Conservation (phyloP, 371 early-diverging fungal species). For the Blastocladiella emersonii region DNA sequence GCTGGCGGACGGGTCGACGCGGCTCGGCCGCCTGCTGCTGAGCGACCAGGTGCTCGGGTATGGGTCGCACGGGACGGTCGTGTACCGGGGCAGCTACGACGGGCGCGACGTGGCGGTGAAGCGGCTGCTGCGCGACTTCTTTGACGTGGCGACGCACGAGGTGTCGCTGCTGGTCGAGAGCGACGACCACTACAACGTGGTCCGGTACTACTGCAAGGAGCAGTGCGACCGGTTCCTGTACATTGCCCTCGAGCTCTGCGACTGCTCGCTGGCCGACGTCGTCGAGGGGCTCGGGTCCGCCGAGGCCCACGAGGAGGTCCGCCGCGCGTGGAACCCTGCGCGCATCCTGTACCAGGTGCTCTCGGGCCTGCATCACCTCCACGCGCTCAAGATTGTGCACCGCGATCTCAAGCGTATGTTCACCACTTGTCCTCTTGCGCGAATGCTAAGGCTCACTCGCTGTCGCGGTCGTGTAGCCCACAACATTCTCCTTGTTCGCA, state of each 20-base stretch:
- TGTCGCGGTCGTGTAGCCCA: constrained; percentile 28
- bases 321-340: constrained; percentile 21
- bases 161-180: constrained; percentile 78
- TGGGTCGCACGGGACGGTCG: constrained; percentile 93
- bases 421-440: neutral
- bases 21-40: neutral
- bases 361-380: constrained; percentile 72
- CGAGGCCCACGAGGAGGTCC: neutral
- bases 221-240: constrained; percentile 78
- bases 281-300: neutral
- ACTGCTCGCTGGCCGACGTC: constrained; percentile 50
- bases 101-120: constrained; percentile 88
- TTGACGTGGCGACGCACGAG: constrained; percentile 86
- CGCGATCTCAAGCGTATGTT: constrained; percentile 71
- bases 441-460: neutral
- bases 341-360: constrained; percentile 60
- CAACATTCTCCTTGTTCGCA: constrained; percentile 69
- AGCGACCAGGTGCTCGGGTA: constrained; percentile 45
- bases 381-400: constrained; percentile 86
- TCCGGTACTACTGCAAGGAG: constrained; percentile 89
- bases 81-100: constrained; percentile 82
- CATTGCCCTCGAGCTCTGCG: constrained; percentile 85
- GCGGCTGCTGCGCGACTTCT: constrained; percentile 80
- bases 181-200: constrained; percentile 90
- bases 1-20: constrained; percentile 7